phyloP scores from a whole-genome alignment of 2,329 filamentous ascomycete species.

The Colletotrichum sp. region DNA sequence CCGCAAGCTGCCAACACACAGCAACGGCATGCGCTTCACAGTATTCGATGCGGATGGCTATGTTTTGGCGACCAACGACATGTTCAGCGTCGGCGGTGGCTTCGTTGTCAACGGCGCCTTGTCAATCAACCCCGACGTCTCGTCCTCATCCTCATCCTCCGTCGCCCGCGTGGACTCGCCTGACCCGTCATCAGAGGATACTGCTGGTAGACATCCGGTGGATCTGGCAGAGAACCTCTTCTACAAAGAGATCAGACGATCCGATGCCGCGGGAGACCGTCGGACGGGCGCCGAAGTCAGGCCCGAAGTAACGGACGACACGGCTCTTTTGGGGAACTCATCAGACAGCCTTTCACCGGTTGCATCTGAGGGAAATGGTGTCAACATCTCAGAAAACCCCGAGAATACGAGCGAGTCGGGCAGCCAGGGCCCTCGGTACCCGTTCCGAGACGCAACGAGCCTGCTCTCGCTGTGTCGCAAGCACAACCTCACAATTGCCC shows the following conservation, averaged over 20 bases:
- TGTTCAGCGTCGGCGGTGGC: slow-evolving; percentile 57
- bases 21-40: slow-evolving; percentile 58
- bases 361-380: not conserved
- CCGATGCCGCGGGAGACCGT: slow-evolving; percentile 50
- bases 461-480: slow-evolving; percentile 51
- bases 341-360: not conserved
- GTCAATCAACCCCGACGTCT: slow-evolving; percentile 41
- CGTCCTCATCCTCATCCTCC: slow-evolving; percentile 10
- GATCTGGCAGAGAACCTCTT: slow-evolving; percentile 57
- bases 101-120: slow-evolving; percentile 57
- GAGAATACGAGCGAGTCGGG: slow-evolving; percentile 20
- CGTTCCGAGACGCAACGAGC: slow-evolving; percentile 52
- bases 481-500: slow-evolving; percentile 56
- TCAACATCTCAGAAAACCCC: not conserved
- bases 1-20: slow-evolving; percentile 54
- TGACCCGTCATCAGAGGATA: not conserved
- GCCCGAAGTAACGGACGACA: slow-evolving; percentile 19
- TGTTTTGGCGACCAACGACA: slow-evolving; percentile 52
- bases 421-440: slow-evolving; percentile 40
- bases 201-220: slow-evolving; percentile 39
- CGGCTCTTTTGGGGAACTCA: not conserved
- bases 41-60: slow-evolving; percentile 52
- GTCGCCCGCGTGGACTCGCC: slow-evolving; percentile 25
- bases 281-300: slow-evolving; percentile 49
- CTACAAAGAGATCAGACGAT: slow-evolving; percentile 54